phyloP scores from a whole-genome alignment of 2,329 filamentous ascomycete species.

The Dactylellina leptospora region DNA sequence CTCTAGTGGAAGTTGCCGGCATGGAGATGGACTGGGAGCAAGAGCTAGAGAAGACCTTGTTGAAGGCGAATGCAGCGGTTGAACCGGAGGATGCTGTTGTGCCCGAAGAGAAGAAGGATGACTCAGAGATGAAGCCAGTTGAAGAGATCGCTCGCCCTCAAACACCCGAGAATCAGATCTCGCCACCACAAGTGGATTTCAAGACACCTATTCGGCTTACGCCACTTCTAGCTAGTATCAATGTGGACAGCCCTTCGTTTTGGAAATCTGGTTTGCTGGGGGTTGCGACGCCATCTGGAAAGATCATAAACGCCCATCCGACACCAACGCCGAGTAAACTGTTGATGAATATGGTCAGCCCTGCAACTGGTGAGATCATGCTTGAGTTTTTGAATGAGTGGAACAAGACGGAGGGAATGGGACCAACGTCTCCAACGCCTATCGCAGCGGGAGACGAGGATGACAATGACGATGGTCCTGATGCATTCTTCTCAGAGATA shows the following conservation, averaged over 20 bases:
- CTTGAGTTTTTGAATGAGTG: constrained; percentile 41
- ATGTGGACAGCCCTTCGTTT: constrained; percentile 50
- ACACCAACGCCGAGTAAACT: constrained; percentile 48
- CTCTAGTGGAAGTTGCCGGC: constrained; percentile 62
- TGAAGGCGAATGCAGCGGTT: constrained; percentile 65
- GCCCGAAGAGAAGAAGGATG: constrained; percentile 4
- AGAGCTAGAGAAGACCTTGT: constrained; percentile 64
- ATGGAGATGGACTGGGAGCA: constrained; percentile 64
- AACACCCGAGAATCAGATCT: constrained; percentile 38
- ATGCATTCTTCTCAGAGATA: constrained; percentile 67
- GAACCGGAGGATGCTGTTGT: constrained; percentile 12
- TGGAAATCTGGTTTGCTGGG: constrained; percentile 49
- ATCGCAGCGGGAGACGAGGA: constrained; percentile 58
- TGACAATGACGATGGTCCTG: constrained; percentile 61
- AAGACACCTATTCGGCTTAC: constrained; percentile 49
- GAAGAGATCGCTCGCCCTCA: constrained; percentile 27
- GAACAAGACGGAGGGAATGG: constrained; percentile 55
- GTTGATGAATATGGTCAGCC: constrained; percentile 35
- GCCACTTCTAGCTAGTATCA: constrained; percentile 49
- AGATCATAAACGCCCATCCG: constrained; percentile 40
- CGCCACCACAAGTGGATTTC: constrained; percentile 33
- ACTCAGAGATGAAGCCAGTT: constrained; percentile 9
- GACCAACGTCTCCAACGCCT: constrained; percentile 56
- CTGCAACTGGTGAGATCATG: constrained; percentile 51
- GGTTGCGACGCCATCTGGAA: constrained; percentile 44